Conservation (phyloP, 1,139 yeast genomes). For the Yamadazyma jaroonii region DNA sequence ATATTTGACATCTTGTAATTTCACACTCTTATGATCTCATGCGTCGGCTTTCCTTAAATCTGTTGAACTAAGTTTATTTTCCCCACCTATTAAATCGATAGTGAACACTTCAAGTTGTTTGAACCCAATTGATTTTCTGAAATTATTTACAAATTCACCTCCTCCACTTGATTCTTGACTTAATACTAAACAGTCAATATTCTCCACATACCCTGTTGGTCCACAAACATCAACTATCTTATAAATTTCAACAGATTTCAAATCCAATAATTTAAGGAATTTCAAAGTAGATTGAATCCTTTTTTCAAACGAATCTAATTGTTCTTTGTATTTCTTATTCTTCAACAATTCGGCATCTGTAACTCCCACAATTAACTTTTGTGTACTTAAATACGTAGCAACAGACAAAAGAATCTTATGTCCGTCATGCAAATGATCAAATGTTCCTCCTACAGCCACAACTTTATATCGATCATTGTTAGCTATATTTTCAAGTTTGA, state of each 20-base stretch:
- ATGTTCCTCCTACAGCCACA: constrained; percentile 88
- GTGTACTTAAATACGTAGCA: constrained; percentile 59
- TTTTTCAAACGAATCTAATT: constrained; percentile 54
- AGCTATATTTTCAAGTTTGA: neutral
- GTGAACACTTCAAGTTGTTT: constrained; percentile 51
- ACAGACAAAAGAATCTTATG: constrained; percentile 82
- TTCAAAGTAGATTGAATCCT: constrained; percentile 47
- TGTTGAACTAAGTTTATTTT: constrained; percentile 84
- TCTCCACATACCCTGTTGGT: constrained; percentile 79
- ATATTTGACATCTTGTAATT: too few species aligned
- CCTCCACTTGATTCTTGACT: constrained; percentile 81
- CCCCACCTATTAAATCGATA: constrained; percentile 71
- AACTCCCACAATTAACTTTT: constrained; percentile 69
- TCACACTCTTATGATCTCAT: too few species aligned
- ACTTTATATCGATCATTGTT: neutral
- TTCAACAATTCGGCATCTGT: constrained; percentile 74
- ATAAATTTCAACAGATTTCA: constrained; percentile 40
- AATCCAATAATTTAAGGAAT: constrained; percentile 47
- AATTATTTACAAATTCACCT: constrained; percentile 66
- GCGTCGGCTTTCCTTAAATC: constrained; percentile 30
- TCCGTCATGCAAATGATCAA: constrained; percentile 95
- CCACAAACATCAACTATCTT: constrained; percentile 88
- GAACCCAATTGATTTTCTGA: constrained; percentile 57
- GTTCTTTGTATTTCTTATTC: constrained; percentile 72
- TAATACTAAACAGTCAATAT: constrained; percentile 76